phyloP scores from a whole-genome alignment of 352 stramenopile genomes.

The Pythium volutum region DNA sequence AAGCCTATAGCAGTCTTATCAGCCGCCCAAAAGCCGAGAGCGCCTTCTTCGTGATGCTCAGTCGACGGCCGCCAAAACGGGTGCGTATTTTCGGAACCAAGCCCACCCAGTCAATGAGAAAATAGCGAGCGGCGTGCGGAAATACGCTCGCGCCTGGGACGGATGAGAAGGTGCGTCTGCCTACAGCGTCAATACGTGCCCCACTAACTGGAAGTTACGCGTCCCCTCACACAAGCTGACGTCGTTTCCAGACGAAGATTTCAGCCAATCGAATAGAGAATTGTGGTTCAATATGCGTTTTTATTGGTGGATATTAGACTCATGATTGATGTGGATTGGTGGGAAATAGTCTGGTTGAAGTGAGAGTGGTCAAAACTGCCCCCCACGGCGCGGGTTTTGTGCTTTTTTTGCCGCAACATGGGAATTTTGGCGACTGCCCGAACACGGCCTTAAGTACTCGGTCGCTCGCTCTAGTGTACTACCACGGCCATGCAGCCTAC shows the following conservation, averaged over 20 bases:
- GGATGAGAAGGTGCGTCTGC: neutral
- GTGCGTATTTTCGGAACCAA: neutral
- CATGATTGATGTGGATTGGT: no score
- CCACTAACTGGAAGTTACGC: no score
- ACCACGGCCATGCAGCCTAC: neutral
- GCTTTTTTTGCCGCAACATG: no score
- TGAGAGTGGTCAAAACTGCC: no score
- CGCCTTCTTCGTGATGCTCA: no score
- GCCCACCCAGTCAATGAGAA: neutral
- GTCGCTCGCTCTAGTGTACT: neutral
- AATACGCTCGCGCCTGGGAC: neutral
- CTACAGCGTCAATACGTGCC: no score
- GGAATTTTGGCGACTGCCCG: no score
- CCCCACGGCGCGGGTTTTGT: no score
- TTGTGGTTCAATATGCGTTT: no score
- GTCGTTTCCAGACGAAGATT: neutral
- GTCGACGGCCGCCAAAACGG: neutral
- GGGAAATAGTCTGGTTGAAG: no score
- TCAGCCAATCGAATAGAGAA: conserved; percentile 5
- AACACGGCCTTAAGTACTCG: neutral
- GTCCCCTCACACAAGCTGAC: neutral
- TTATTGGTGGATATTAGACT: no score
- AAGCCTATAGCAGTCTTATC: neutral
- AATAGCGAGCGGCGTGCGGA: neutral
- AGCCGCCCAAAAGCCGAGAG: neutral